Evolutionary conservation across 345 rosid genomes (phyloP), one percentile per base, ranked within the genome.

Genomic region (Microthlaspi erraticum): DNA sequence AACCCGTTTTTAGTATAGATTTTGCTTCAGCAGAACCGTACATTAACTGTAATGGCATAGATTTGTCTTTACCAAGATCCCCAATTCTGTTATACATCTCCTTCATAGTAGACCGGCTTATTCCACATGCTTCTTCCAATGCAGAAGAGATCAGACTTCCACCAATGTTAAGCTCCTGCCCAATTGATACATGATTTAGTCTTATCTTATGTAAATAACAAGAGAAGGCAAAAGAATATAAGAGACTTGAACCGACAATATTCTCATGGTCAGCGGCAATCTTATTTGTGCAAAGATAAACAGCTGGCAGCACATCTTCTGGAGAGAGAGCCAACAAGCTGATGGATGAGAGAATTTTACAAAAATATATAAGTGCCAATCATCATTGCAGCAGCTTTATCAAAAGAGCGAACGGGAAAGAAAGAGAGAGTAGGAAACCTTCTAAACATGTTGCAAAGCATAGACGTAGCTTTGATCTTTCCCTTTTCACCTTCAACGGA

Each of bases 371-470:
- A 44, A 36, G 61, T 2, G 31, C 39, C 41, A 60, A 16, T 61
- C 52, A 50, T 52, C 66, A 55, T 42, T 68, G 41, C 50, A 44
- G 43, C 78, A 59, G 33, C 55, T 66, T 50, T 41, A 8, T 59
- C 9, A 59, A 33, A 33, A 66, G 13, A 66, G 14, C 33, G 20
- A 46, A 45, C 5, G 0, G 14, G 49, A 17, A 59, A 41, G 0
- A 48, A 41, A 49, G 39, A 49, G 12, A 41, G 12, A 50, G 41
- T 26, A 32, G 55, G 20, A 32, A 43, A 88, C 98, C 98, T 90
- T 83, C 97, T 85, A 80, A 93, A 90, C 97, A 93, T 93, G 77
- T 90, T 93, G 85, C 98, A 87, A 63, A 93, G 80, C 87, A 88
- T 87, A 54, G 89, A 83, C 72, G 83, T 86, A 77, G 92, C 93